Base-by-base conservation (phyloP, 306 rosid species). In the Prunus mume region DNA sequence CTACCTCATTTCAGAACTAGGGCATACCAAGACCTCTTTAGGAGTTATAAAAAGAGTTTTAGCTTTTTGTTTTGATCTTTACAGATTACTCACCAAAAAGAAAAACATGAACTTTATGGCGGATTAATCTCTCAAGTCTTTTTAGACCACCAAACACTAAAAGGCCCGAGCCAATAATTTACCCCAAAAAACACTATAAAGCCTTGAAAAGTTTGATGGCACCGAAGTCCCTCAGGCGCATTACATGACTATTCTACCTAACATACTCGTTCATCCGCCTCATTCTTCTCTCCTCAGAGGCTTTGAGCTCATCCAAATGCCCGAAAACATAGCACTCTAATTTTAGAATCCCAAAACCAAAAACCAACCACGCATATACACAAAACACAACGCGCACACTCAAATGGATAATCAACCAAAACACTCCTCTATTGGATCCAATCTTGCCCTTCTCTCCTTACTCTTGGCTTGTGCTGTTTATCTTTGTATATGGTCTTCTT, bases 401-500 rank as follows among this genome's bases (percentile, higher is more conserved):
- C 38, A 34, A 20, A 81, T 83, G 90, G 89, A 76, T 38, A 38
- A 1, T 73, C 77, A 58, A 7, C 54, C 72, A 24, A 85, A 79
- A 63, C 18, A 64, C 27, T 55, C 71, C 71, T 70, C 68, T 47
- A 0, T 65, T 3, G 82, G 61, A 18, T 60, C 71, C 60, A 80
- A 63, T 73, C 77, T 85, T 2, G 82, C 79, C 14, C 7, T 83
- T 3, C 62, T 77, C 22, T 65, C 73, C 2, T 17, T 90, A 2
- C 61, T 92, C 77, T 57, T 92, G 5, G 45, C 78, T 18, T 83
- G 81, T 24, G 2, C 72, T 38, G 18, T 92, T 15, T 71, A 28
- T 30, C 67, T 88, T 3, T 84, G 24, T 75, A 6, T 78, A 12
- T 76, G 84, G 85, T 80, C 87, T 25, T 82, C 88, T 45, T 72